Evolutionary conservation across 768 basidiomycete genomes (phyloP).

Genomic region (Russula griseocarnosa): DNA sequence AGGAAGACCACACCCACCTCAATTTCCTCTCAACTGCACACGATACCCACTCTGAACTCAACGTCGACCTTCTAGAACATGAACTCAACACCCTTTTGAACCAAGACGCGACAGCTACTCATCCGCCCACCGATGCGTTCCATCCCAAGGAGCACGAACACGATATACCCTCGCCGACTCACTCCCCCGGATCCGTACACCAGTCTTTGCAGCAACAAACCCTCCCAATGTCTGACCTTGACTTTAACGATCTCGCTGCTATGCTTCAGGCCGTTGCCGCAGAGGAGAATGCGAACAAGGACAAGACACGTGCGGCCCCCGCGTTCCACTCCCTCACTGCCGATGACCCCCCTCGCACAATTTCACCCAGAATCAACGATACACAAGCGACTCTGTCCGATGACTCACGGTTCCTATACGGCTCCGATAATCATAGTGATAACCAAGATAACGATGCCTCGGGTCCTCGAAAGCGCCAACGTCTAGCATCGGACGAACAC

Average conservation of each 20-base stretch:
- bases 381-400: constrained; percentile 27
- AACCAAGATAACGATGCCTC: constrained; percentile 31
- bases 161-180: constrained; percentile 26
- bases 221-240: constrained; percentile 40
- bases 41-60: constrained; percentile 38
- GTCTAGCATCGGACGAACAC: constrained; percentile 31
- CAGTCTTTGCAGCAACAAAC: constrained; percentile 11
- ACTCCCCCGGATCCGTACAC: constrained; percentile 14
- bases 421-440: constrained; percentile 37
- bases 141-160: constrained; percentile 14
- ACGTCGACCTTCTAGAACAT: constrained; percentile 51
- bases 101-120: constrained; percentile 69
- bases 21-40: constrained; percentile 40
- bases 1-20: constrained; percentile 30
- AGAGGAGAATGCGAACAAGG: constrained; percentile 46
- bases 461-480: constrained; percentile 29
- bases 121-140: constrained; percentile 46
- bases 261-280: constrained; percentile 61
- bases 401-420: constrained; percentile 36
- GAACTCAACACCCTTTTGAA: constrained; percentile 72
- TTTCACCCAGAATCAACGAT: constrained; percentile 18
- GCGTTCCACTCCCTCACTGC: constrained; percentile 77
- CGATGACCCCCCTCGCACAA: constrained; percentile 37
- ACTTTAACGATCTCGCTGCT: constrained; percentile 65
- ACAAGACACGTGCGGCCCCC: constrained; percentile 63